Evolutionary conservation across 2,329 filamentous ascomycete genomes (phyloP).

Genomic region (Trichophyton schoenleinii): DNA sequence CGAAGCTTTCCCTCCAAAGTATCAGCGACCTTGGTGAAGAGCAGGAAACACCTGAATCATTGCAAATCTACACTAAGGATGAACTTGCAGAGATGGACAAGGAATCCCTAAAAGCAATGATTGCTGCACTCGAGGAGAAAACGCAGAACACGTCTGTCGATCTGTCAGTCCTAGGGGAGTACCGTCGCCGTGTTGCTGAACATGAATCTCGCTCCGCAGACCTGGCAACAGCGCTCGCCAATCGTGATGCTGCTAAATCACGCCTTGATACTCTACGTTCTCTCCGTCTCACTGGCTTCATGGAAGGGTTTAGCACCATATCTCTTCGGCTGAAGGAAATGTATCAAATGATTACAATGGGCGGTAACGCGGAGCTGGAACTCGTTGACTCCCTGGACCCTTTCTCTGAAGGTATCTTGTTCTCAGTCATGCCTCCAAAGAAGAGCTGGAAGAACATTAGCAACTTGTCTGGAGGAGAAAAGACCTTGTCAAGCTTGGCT

Average conservation of each 20-base stretch:
- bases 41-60: conserved; percentile 38
- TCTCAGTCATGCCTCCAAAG: conserved; percentile 98
- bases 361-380: conserved; percentile 93
- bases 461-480: conserved; percentile 91
- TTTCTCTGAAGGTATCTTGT: conserved; percentile 91
- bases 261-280: conserved; percentile 85
- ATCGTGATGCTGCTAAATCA: conserved; percentile 79
- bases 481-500: conserved; percentile 84
- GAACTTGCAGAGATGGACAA: conserved; percentile 53
- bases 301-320: conserved; percentile 92
- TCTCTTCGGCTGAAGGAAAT: conserved; percentile 94
- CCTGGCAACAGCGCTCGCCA: conserved; percentile 60
- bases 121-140: conserved; percentile 56
- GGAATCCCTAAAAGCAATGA: conserved; percentile 49
- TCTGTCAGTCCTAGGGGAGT: conserved; percentile 75
- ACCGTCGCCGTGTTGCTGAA: conserved; percentile 73
- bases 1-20: conserved; percentile 72
- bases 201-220: conserved; percentile 72
- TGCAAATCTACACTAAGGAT: conserved; percentile 68
- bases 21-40: conserved; percentile 56
- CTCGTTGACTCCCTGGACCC: conserved; percentile 92
- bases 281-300: conserved; percentile 86
- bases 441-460: conserved; percentile 99
- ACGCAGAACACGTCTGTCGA: conserved; percentile 81
- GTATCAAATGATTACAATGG: conserved; percentile 99